Evolutionary conservation across 163 green algal genomes (phyloP).

Genomic region (Scenedesmus sp.): DNA sequence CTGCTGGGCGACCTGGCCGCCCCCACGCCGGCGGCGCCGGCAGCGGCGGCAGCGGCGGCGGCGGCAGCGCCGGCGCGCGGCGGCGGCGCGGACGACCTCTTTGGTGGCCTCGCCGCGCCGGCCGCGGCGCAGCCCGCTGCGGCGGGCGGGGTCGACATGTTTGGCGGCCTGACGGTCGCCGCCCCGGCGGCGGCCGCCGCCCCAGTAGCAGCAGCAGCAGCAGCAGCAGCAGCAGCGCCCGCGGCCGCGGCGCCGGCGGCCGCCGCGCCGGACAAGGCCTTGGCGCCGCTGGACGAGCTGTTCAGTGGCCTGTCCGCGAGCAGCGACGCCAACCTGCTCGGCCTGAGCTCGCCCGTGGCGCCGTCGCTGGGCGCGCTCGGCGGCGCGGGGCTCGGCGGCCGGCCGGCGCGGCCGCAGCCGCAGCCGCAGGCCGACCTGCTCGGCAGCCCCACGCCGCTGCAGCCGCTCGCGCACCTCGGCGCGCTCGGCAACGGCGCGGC

Average conservation of each 20-base stretch:
- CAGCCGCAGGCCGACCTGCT: too few species aligned
- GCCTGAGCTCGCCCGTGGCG: background rate
- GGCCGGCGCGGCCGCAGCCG: too few species aligned
- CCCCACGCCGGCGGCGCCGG: slow-evolving; percentile 15
- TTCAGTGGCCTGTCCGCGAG: slow-evolving; percentile 8
- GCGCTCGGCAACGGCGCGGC: background rate
- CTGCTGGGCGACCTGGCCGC: slow-evolving; percentile 36
- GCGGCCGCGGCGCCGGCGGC: background rate
- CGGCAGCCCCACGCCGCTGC: too few species aligned
- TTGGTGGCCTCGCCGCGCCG: slow-evolving; percentile 45
- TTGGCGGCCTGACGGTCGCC: slow-evolving; percentile 48
- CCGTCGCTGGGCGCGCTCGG: too few species aligned
- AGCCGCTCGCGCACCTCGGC: too few species aligned
- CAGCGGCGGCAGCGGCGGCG: slow-evolving; percentile 1
- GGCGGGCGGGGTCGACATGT: slow-evolving; percentile 39
- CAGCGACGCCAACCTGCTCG: background rate
- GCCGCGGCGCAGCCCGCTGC: slow-evolving; percentile 20
- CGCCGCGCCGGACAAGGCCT: background rate
- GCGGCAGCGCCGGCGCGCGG: background rate
- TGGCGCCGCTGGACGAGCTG: slow-evolving; percentile 23
- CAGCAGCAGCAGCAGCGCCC: slow-evolving; percentile 4
- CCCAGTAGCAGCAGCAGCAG: slow-evolving; percentile 15
- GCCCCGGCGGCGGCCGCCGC: slow-evolving; percentile 16
- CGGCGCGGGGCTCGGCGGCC: too few species aligned
- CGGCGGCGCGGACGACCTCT: slow-evolving; percentile 36